phyloP scores from a whole-genome alignment of 2,329 filamentous ascomycete species.

The Beauveria sp. region DNA sequence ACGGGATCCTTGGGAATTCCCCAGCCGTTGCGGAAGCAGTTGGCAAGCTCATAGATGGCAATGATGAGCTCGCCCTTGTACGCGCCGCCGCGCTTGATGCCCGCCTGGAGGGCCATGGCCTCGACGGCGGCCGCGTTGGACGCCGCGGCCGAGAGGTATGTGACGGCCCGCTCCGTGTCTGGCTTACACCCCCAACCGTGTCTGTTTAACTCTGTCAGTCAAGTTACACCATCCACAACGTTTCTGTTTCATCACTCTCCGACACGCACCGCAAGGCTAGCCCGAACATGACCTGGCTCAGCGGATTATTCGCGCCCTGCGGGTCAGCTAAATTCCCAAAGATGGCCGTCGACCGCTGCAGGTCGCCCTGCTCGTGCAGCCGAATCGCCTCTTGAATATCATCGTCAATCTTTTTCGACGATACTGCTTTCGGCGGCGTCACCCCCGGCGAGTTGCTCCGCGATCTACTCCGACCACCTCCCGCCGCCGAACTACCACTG shows the following conservation, averaged over 20 bases:
- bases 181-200: conserved; percentile 87
- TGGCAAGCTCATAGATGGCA: conserved; percentile 90
- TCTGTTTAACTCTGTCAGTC: conserved; percentile 35
- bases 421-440: conserved; percentile 25
- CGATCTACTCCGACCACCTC: neutral
- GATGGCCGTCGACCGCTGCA: conserved; percentile 72
- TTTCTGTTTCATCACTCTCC: neutral
- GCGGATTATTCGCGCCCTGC: conserved; percentile 77
- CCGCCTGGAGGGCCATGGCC: conserved; percentile 73
- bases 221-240: neutral
- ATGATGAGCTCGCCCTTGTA: conserved; percentile 95
- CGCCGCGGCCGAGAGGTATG: conserved; percentile 80
- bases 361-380: conserved; percentile 77
- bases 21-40: conserved; percentile 92
- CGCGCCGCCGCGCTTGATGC: conserved; percentile 85
- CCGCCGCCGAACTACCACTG: conserved; percentile 20
- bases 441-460: conserved; percentile 18
- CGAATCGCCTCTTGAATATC: conserved; percentile 94
- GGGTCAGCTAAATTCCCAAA: conserved; percentile 81
- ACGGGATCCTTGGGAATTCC: conserved; percentile 79
- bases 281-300: conserved; percentile 93
- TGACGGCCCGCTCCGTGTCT: conserved; percentile 65
- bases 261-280: conserved; percentile 67
- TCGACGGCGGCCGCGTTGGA: conserved; percentile 86
- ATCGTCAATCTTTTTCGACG: conserved; percentile 48